Conservation (phyloP, 2,329 filamentous ascomycete genomes). For the Penicillium aurantiogriseum region DNA sequence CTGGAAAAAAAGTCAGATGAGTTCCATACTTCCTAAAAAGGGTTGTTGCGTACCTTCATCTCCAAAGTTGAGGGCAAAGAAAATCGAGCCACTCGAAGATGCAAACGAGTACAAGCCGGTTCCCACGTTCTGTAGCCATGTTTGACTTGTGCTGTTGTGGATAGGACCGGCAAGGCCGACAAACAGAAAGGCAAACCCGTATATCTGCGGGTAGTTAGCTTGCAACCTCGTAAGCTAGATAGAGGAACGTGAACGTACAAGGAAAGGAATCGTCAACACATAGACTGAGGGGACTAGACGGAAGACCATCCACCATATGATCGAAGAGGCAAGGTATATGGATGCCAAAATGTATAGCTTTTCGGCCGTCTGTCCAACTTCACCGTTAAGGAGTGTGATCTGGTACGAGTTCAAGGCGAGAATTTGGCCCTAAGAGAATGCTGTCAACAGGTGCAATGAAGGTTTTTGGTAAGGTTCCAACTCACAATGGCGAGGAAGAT, state of each 20-base stretch:
- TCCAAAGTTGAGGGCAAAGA: conserved; percentile 67
- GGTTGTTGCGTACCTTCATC: conserved; percentile 49
- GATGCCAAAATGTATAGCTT: conserved; percentile 60
- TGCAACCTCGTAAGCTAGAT: background rate
- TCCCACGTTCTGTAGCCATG: conserved; percentile 60
- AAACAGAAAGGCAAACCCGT: conserved; percentile 62
- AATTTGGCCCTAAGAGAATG: conserved; percentile 50
- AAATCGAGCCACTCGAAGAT: conserved; percentile 62
- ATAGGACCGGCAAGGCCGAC: conserved; percentile 54
- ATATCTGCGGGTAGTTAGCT: conserved; percentile 33
- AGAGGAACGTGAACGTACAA: conserved; percentile 59
- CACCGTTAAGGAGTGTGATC: conserved; percentile 64
- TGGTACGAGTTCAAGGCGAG: conserved; percentile 67
- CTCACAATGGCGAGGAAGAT: conserved; percentile 55
- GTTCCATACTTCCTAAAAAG: background rate
- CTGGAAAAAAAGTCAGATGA: conserved; percentile 42
- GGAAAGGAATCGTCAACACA: conserved; percentile 62
- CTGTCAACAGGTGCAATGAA: background rate
- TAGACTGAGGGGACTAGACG: conserved; percentile 55
- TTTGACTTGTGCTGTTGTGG: conserved; percentile 32
- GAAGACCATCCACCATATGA: conserved; percentile 63
- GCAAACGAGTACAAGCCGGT: conserved; percentile 62
- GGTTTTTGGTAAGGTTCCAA: background rate
- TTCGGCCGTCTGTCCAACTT: conserved; percentile 57
- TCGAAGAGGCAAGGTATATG: conserved; percentile 58